phyloP scores from a whole-genome alignment of 352 stramenopile genomes.

The Plasmopara viticola region DNA sequence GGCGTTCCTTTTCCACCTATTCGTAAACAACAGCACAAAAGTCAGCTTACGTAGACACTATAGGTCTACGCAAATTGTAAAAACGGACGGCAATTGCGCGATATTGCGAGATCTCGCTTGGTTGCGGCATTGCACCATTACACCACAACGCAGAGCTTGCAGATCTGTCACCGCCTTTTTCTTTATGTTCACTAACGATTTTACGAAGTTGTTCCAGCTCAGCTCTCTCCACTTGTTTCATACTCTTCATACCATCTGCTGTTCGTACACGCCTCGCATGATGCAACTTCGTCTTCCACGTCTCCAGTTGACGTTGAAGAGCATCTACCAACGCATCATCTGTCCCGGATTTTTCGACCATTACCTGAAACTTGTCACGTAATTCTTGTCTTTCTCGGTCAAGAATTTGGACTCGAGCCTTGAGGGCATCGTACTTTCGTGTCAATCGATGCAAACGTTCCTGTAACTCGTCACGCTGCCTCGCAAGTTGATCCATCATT shows the following conservation, averaged over 20 bases:
- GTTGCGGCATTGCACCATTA: conserved; percentile 30
- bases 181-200: conserved; percentile 25
- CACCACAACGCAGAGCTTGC: background rate
- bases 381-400: conserved; percentile 70
- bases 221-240: conserved; percentile 29
- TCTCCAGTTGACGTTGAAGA: conserved; percentile 61
- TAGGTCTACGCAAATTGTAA: background rate
- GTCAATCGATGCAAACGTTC: conserved; percentile 49
- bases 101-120: conserved; percentile 46
- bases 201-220: conserved; percentile 47
- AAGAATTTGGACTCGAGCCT: conserved; percentile 57
- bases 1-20: conserved; percentile 64
- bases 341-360: conserved; percentile 75
- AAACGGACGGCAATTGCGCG: conserved; percentile 39
- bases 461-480: conserved; percentile 51
- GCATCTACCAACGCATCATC: conserved; percentile 76
- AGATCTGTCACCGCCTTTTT: conserved; percentile 10
- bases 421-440: conserved; percentile 57
- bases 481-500: conserved; percentile 49
- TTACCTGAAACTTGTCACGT: conserved; percentile 55
- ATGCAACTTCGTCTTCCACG: conserved; percentile 47
- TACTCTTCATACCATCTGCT: conserved; percentile 33
- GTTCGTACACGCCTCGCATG: conserved; percentile 59
- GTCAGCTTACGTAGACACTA: background rate
- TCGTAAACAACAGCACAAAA: background rate